Percentiles rank a stretch among this genome's conserved stretches.
Evolutionary conservation across 148 eudicot genomes (phyloP).

Genomic region (Nyssa sinensis): DNA sequence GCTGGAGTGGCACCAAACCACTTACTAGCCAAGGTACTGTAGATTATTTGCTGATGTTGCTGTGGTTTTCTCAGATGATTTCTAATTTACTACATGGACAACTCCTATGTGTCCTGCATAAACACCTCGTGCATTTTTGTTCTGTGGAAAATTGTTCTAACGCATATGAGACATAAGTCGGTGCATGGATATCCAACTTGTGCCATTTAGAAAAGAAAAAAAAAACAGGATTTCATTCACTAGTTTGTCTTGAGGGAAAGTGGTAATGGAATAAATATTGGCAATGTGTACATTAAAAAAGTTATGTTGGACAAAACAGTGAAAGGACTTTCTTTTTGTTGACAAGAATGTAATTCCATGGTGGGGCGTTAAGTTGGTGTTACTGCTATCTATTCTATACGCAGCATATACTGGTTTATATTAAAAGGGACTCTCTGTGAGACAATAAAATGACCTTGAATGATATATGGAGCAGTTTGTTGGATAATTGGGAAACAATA

Average conservation of each 20-base stretch:
- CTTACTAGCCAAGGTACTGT: conserved; percentile 87
- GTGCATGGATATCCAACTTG: not conserved
- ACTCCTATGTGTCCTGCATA: not conserved
- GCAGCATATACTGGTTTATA: not conserved
- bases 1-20: conserved; percentile 94
- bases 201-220: not conserved
- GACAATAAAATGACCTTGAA: not conserved
- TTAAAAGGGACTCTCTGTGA: not conserved
- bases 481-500: not conserved
- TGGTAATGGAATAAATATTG: not conserved
- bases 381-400: not conserved
- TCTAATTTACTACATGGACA: not conserved
- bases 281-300: not conserved
- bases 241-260: not conserved
- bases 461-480: not conserved
- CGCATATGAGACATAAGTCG: not conserved
- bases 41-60: not conserved
- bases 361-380: not conserved
- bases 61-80: not conserved
- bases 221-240: not conserved
- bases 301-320: not conserved
- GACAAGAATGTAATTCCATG: not conserved
- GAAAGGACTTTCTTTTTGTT: not conserved
- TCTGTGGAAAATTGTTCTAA: not conserved
- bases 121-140: not conserved